Base-by-base conservation (phyloP, 1,139 yeast genomes). In the Williopsis jadinii region DNA sequence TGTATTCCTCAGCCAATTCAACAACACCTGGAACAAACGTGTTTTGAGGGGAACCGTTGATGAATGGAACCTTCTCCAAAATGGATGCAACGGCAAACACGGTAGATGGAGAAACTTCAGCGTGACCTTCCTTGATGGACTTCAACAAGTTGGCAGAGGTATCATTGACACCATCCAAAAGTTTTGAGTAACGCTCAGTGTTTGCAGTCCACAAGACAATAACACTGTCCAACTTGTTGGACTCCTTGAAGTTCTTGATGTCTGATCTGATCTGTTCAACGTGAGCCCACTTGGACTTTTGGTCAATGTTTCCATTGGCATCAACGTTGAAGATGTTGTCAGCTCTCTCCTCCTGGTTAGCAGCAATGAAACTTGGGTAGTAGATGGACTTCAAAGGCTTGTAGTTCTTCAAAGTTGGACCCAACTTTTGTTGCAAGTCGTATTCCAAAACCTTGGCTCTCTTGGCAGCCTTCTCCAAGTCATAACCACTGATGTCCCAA, bases 11-110 rank as follows among this genome's bases (percentile, higher is more conserved):
- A 41, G 97, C 95, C 56, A 90, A 76, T 64, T 87, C 92, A 60
- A 90, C 75, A 49, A 84, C 85, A 54, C 97, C 97, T 34, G 97
- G 97, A 46, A 87, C 95, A 68, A 90, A 88, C 37, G 97, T 90
- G 71, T 90, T 90, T 68, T 90, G 97, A 45, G 97, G 97, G 32
- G 97, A 87, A 38, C 97, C 97, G 60, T 90, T 90, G 64, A 90
- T 85, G 70, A 87, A 90, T 43, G 97, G 95, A 46, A 81, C 78
- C 37, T 78, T 74, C 63, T 90, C 97, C 60, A 90, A 73, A 55
- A 90, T 90, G 45, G 87, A 80, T 27, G 97, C 97, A 54, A 87
- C 86, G 8, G 97, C 97, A 59, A 90, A 90, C 48, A 90, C 64
- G 19, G 96, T 87, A 26, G 95, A 85, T 49, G 97, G 97, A 37